Base-by-base conservation (phyloP, 768 basidiomycete species). In the Lactifluus pinguis region DNA sequence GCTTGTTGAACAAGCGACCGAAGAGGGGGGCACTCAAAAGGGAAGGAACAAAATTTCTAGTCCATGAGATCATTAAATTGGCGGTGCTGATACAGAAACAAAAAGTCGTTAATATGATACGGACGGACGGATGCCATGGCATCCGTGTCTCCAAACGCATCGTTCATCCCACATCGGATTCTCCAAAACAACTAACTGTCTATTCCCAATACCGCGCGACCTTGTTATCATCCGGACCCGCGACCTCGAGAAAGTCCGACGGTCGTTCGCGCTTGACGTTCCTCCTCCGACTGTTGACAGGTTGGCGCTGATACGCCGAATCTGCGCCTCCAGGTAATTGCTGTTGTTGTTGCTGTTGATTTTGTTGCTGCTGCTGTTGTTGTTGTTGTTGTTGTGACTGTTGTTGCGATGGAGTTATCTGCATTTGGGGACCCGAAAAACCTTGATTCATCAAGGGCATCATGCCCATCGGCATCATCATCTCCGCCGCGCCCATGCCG, bases 221-320 rank as follows among this genome's bases (percentile, higher is more conserved):
- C 72, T 92, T 90, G 65, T 70, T 77, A 30, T 86, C 80, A 3
- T 65, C 60, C 21, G 60, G 60, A 30, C 82, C 82, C 11, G 65
- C 67, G 2, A 89, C 79, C 67, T 92, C 90, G 68, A 90, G 71
- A 68, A 92, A 92, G 72, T 93, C 91, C 4, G 87, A 85, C 1
- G 90, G 90, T 49, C 90, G 77, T 34, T 92, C 91, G 9, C 90
- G 80, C 73, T 93, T 92, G 65, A 89, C 68, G 66, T 83, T 84
- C 68, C 87, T 76, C 55, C 90, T 80, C 60, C 90, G 79, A 67
- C 89, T 90, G 68, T 92, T 92, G 56, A 93, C 73, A 34, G 90
- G 90, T 52, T 91, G 69, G 39, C 91, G 79, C 70, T 93, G 91
- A 70, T 93, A 92, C n/a, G 90, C 87, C 6, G 89, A 92, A 63